Evolutionary conservation across 768 basidiomycete genomes (phyloP).

Genomic region (Lactifluus volemus): DNA sequence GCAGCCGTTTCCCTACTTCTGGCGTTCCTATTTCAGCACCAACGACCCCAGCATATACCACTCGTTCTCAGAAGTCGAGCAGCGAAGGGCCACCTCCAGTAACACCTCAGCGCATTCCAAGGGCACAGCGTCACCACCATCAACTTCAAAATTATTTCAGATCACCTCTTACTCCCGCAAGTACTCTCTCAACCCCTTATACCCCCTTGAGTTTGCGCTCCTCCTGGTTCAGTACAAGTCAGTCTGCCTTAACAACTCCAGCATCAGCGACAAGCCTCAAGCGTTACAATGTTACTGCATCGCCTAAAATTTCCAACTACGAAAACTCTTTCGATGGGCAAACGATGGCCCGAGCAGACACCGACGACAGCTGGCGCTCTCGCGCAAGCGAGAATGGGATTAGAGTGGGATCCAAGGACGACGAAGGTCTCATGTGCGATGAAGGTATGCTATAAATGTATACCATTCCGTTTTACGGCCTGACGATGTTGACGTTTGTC

Average conservation of each 20-base stretch:
- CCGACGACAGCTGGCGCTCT: slow-evolving; percentile 63
- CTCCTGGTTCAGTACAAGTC: slow-evolving; percentile 39
- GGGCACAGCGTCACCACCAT: slow-evolving; percentile 32
- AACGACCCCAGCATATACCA: slow-evolving; percentile 33
- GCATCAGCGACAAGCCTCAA: slow-evolving; percentile 36
- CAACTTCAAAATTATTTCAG: slow-evolving; percentile 30
- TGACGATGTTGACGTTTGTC: slow-evolving; percentile 21
- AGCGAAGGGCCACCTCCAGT: slow-evolving; percentile 35
- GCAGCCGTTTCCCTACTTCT: slow-evolving; percentile 12
- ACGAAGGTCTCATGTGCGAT: slow-evolving; percentile 38
- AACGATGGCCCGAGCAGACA: slow-evolving; percentile 46
- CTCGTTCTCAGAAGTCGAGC: slow-evolving; percentile 29
- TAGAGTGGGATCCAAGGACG: slow-evolving; percentile 41
- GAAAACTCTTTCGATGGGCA: slow-evolving; percentile 24
- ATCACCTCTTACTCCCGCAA: slow-evolving; percentile 56
- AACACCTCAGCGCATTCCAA: slow-evolving; percentile 56
- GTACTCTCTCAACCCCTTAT: slow-evolving; percentile 45
- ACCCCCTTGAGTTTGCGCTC: slow-evolving; percentile 65
- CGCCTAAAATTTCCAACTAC: slow-evolving; percentile 34
- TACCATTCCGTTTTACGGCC: slow-evolving; percentile 34
- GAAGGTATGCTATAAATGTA: slow-evolving; percentile 32
- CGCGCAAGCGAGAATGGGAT: slow-evolving; percentile 66
- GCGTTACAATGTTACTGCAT: slow-evolving; percentile 35
- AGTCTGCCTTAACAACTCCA: slow-evolving; percentile 51
- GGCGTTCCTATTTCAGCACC: slow-evolving; percentile 35